Conservation (phyloP, 192 early-diverging fungal species). For the Obelidium mucronatum region DNA sequence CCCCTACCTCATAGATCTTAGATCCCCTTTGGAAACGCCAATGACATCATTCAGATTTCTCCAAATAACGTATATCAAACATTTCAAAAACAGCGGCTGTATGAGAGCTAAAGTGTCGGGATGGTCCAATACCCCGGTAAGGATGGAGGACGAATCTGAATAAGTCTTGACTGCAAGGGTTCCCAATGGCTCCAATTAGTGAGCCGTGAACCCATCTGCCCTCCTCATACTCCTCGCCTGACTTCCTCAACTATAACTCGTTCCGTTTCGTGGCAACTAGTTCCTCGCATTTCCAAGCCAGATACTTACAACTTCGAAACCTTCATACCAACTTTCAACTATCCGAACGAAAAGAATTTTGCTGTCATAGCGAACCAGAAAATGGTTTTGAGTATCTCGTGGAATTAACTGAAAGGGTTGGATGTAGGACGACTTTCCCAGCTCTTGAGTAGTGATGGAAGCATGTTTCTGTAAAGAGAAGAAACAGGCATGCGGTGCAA, state of each 20-base stretch:
- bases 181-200: conserved; percentile 25
- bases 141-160: conserved; percentile 39
- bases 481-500: conserved; percentile 41
- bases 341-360: conserved; percentile 45
- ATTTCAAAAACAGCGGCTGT: conserved; percentile 40
- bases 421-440: conserved; percentile 16
- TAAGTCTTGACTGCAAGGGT: conserved; percentile 29
- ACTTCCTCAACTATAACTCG: conserved; percentile 48
- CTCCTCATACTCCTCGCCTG: conserved; percentile 29
- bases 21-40: conserved; percentile 3
- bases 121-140: conserved; percentile 50
- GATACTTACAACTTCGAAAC: conserved; percentile 35
- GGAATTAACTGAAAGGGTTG: conserved; percentile 27
- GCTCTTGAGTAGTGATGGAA: conserved; percentile 39
- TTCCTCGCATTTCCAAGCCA: conserved; percentile 50
- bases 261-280: conserved; percentile 55
- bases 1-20: background rate
- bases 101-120: conserved; percentile 30
- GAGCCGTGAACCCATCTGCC: conserved; percentile 24
- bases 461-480: conserved; percentile 40
- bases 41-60: conserved; percentile 16
- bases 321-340: conserved; percentile 50
- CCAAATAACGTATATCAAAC: conserved; percentile 44
- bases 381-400: conserved; percentile 1
- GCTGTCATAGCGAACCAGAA: conserved; percentile 44